Conservation (phyloP, 2,329 filamentous ascomycete species). For the Penicillium sp. region DNA sequence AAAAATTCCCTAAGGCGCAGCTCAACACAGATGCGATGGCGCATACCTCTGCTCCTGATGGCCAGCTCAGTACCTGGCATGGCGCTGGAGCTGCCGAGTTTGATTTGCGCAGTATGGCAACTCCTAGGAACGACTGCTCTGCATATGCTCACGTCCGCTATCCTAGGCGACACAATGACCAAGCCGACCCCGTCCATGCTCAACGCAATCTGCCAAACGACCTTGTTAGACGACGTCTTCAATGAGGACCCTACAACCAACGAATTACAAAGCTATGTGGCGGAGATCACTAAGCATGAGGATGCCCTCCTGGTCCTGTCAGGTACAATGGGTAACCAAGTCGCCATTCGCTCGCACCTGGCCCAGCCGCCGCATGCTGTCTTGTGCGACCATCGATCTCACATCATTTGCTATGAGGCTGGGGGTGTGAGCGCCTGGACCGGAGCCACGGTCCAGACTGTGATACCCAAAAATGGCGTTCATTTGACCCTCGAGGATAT, state of each 20-base stretch:
- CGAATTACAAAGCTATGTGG: slow-evolving; percentile 69
- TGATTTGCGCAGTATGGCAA: slow-evolving; percentile 49
- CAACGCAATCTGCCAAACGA: slow-evolving; percentile 66
- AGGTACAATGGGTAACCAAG: slow-evolving; percentile 91
- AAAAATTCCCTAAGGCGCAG: slow-evolving; percentile 16
- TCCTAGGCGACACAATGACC: slow-evolving; percentile 63
- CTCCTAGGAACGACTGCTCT: not conserved
- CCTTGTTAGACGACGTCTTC: slow-evolving; percentile 79
- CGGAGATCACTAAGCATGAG: slow-evolving; percentile 68
- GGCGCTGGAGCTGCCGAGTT: slow-evolving; percentile 52
- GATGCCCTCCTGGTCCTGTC: slow-evolving; percentile 76
- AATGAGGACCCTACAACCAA: slow-evolving; percentile 74
- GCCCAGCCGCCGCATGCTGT: slow-evolving; percentile 74
- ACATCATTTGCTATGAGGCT: slow-evolving; percentile 65
- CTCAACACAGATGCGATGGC: slow-evolving; percentile 16
- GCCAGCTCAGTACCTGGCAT: slow-evolving; percentile 34
- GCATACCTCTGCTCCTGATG: slow-evolving; percentile 7
- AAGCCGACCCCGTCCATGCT: slow-evolving; percentile 79
- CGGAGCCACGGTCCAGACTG: slow-evolving; percentile 63
- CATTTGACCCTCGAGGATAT: slow-evolving; percentile 76
- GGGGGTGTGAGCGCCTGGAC: slow-evolving; percentile 66
- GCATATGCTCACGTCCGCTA: not conserved
- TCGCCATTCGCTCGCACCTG: slow-evolving; percentile 73
- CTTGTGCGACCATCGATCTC: slow-evolving; percentile 71
- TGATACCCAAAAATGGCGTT: slow-evolving; percentile 65